Evolutionary conservation across 2,329 filamentous ascomycete genomes (phyloP).

Genomic region (Ustilaginoidea virens): DNA sequence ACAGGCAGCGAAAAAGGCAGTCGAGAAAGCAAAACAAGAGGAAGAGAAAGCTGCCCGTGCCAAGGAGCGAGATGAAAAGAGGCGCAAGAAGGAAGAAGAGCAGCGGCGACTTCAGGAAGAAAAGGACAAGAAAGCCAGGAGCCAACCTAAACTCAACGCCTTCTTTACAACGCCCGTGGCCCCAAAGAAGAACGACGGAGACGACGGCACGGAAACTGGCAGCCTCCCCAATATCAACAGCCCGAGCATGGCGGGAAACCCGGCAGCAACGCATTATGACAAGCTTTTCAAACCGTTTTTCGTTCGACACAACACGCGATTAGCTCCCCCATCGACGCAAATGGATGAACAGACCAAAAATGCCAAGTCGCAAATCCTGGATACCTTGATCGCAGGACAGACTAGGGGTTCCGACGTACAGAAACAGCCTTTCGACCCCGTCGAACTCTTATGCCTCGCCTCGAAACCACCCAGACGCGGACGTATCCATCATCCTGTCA

Average conservation of each 20-base stretch:
- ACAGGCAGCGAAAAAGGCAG: conserved; percentile 19
- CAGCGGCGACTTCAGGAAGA: conserved; percentile 21
- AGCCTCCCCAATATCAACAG: conserved; percentile 15
- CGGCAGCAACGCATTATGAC: conserved; percentile 39
- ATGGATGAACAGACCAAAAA: conserved; percentile 41
- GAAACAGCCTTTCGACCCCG: conserved; percentile 28
- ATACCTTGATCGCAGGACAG: conserved; percentile 33
- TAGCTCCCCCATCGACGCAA: conserved; percentile 45
- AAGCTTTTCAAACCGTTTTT: conserved; percentile 71
- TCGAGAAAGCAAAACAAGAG: conserved; percentile 17
- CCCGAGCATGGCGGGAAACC: conserved; percentile 6
- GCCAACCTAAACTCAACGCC: conserved; percentile 28
- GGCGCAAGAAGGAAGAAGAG: conserved; percentile 34
- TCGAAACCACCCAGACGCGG: conserved; percentile 27
- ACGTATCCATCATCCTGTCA: conserved; percentile 35
- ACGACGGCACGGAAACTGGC: conserved; percentile 12
- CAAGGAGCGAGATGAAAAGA: conserved; percentile 28
- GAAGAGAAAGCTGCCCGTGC: conserved; percentile 21
- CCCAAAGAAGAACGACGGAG: conserved; percentile 25
- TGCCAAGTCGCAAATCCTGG: conserved; percentile 34
- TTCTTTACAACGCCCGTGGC: conserved; percentile 26
- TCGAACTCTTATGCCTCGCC: conserved; percentile 30
- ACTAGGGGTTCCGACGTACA: conserved; percentile 22
- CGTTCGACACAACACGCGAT: conserved; percentile 52
- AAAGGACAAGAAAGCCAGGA: conserved; percentile 34